A percentile compares a stretch with the other conserved stretches of the same genome.
These are phyloP conservation scores for Teratosphaeria zuluensis DNA, from an alignment of 2,329 filamentous ascomycete species.

Conservation along the genomic window DNA sequence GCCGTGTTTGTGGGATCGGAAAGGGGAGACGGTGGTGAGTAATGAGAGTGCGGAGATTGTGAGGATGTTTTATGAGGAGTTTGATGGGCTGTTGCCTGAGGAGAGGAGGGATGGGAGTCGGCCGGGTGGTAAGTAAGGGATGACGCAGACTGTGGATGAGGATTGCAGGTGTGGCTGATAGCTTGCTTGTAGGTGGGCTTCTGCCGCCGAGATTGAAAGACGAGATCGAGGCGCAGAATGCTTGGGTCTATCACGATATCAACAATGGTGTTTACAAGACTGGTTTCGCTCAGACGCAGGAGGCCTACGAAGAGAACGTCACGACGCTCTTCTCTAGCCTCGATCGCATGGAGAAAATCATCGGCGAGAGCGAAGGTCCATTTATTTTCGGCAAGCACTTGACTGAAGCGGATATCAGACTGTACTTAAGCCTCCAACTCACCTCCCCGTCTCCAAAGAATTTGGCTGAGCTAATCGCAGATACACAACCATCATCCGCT, in stretches of 20 bases:
- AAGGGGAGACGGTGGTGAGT: conserved; percentile 61
- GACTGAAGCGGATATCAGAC: conserved; percentile 73
- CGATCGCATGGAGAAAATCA: conserved; percentile 64
- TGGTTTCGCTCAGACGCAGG: conserved; percentile 76
- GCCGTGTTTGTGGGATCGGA: conserved; percentile 64
- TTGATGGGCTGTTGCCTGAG: conserved; percentile 48
- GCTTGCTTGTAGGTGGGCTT: conserved; percentile 36
- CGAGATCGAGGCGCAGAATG: conserved; percentile 67
- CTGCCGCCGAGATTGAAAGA: conserved; percentile 55
- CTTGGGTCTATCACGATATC: conserved; percentile 63
- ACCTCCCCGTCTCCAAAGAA: too few relatives aligned
- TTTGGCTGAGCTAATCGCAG: conserved; percentile 4
- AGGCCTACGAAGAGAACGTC: conserved; percentile 71
- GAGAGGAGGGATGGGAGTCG: conserved; percentile 47
- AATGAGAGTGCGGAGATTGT: conserved; percentile 89
- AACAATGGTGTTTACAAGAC: conserved; percentile 46
- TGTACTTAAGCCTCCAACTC: conserved; percentile 42
- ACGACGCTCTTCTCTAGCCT: conserved; percentile 63
- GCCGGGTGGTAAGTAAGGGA: conserved; percentile 35
- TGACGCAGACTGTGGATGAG: neutral
- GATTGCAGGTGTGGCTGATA: neutral
- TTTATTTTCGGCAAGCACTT: conserved; percentile 67
- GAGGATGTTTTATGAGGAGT: conserved; percentile 75
- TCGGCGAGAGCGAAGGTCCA: conserved; percentile 45
- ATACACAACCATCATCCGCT: conserved; percentile 59